These are phyloP conservation scores for Eleusine coracana DNA, from an alignment of 176 grass and related monocot species.

Conservation along the genomic window DNA sequence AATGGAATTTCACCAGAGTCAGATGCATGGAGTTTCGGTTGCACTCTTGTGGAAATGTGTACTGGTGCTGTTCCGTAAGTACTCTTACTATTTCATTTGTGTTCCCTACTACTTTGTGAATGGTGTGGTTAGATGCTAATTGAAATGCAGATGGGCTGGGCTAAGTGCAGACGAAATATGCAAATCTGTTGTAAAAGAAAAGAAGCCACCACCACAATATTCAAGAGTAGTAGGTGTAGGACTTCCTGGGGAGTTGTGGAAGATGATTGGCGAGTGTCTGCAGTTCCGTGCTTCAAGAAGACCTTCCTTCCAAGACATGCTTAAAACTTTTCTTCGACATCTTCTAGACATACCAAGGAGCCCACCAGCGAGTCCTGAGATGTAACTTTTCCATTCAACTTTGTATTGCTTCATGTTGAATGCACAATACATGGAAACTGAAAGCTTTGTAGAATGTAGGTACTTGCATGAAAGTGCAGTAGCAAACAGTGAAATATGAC, in stretches of 20 bases:
- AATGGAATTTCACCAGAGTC: conserved; percentile 84
- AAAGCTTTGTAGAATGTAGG: conserved; percentile 31
- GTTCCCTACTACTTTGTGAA: conserved; percentile 40
- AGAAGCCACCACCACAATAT: conserved; percentile 92
- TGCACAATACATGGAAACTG: conserved; percentile 23
- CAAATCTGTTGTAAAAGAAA: conserved; percentile 82
- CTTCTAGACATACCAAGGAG: conserved; percentile 94
- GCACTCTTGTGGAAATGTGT: conserved; percentile 99
- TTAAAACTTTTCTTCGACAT: conserved; percentile 93
- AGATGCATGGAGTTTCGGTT: conserved; percentile 99
- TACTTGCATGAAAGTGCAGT: conserved; percentile 22
- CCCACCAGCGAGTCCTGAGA: conserved; percentile 85
- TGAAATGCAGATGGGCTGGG: conserved; percentile 97
- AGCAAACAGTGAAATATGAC: conserved; percentile 19
- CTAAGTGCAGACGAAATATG: conserved; percentile 89
- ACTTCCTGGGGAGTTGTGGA: conserved; percentile 97
- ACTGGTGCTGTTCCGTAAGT: conserved; percentile 99
- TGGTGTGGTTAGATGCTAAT: conserved; percentile 47
- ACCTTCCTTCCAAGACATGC: conserved; percentile 93
- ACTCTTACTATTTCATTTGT: conserved; percentile 54
- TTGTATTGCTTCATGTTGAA: conserved; percentile 31
- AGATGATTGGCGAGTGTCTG: conserved; percentile 99
- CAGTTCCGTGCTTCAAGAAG: conserved; percentile 81
- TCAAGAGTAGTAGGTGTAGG: conserved; percentile 96
- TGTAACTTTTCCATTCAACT: conserved; percentile 58